Base-by-base conservation (phyloP, 2,329 filamentous ascomycete genomes). In the Pleomassaria siparia region DNA sequence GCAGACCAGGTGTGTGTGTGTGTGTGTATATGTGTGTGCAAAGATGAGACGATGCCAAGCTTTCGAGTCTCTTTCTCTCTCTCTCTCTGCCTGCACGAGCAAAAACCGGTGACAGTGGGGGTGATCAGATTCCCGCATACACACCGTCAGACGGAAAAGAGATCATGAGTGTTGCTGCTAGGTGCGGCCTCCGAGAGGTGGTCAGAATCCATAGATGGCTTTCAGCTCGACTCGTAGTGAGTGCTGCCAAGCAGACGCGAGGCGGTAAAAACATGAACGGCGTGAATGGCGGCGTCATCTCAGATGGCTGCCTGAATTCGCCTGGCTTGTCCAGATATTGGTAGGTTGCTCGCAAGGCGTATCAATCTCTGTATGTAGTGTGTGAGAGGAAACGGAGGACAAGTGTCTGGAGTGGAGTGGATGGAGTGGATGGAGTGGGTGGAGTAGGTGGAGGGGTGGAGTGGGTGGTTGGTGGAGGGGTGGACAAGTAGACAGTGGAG, bases 51-150 rank as follows among this genome's bases (percentile, higher is more conserved):
- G 49, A 49, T 46, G 18, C 48, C 54, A 50, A 56, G 45, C 55
- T 60, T 49, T 54, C 44, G 36, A 37, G 55, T 46, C 63, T n/a
- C n/a, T n/a, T n/a, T n/a, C n/a, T n/a, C n/a, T n/a, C n/a, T n/a
- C n/a, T n/a, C n/a, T n/a, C n/a, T 66, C 61, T 66, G 65, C 64
- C 65, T 69, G 55, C 60, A 56, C 45, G 37, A 30, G 52, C 25
- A 42, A 29, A 63, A 56, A 68, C 67, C 66, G 67, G 66, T 66
- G 47, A 58, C 54, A 37, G 64, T 64, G 66, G 66, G 59, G 41
- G n/a, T n/a, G n/a, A n/a, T n/a, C n/a, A n/a, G 20, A 26, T 21
- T 15, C 41, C 42, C 25, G 37, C 30, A 58, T 56, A 56, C 57
- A 58, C 26, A 53, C 47, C 43, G 57, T 62, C 60, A 64, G 54